A percentile compares a stretch with the other conserved stretches of the same genome.
These are phyloP conservation scores for Rhododendron molle DNA, from an alignment of 148 eudicot genomes.

Conservation along the genomic window DNA sequence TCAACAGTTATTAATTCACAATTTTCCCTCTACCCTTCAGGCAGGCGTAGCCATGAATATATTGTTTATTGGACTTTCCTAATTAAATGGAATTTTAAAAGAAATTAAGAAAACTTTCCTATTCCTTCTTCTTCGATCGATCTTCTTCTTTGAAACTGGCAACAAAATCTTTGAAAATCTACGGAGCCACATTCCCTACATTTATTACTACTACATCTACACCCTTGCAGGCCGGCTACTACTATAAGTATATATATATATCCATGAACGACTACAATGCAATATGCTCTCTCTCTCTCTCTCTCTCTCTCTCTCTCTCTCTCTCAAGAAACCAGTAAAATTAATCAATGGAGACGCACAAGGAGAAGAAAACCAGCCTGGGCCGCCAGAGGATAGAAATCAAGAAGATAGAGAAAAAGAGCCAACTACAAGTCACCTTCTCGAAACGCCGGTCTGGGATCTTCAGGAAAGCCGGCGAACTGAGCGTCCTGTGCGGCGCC, in stretches of 20 bases:
- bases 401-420: slow-evolving; percentile 7
- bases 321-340: neutral
- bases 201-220: no score
- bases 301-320: neutral
- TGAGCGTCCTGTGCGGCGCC: neutral
- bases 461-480: neutral
- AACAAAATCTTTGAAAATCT: neutral
- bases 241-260: no score
- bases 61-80: neutral
- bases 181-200: neutral
- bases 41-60: neutral
- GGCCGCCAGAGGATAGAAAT: slow-evolving; percentile 5
- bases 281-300: neutral
- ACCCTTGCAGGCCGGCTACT: no score
- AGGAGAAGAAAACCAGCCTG: neutral
- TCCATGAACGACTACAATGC: neutral
- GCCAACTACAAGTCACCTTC: neutral
- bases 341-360: neutral
- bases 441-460: neutral
- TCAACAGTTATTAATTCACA: no score
- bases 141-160: neutral
- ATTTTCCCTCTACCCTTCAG: no score
- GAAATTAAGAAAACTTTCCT: neutral
- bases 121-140: neutral
- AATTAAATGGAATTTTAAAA: neutral